Conservation (phyloP, 2,329 filamentous ascomycete genomes). For the Zasmidium cellare region DNA sequence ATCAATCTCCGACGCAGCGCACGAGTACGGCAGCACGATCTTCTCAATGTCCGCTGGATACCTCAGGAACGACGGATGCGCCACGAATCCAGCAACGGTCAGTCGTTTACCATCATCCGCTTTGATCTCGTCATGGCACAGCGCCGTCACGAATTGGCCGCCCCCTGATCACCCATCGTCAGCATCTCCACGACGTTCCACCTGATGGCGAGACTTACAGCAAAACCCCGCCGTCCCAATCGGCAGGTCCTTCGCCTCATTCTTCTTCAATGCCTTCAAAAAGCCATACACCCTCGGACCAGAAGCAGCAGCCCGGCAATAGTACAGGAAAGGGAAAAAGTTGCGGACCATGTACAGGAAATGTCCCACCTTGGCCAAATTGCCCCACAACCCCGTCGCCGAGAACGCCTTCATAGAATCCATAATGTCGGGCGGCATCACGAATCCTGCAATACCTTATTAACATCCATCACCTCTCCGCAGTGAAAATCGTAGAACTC, state of each 20-base stretch:
- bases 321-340: constrained; percentile 30
- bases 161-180: constrained; percentile 31
- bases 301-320: constrained; percentile 25
- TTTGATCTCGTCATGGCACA: constrained; percentile 34
- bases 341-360: constrained; percentile 21
- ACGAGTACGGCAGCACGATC: constrained; percentile 35
- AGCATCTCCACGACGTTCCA: no score
- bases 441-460: constrained; percentile 21
- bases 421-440: constrained; percentile 29
- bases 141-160: constrained; percentile 34
- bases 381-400: constrained; percentile 32
- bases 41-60: constrained; percentile 37
- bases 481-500: not conserved
- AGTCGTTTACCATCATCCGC: constrained; percentile 31
- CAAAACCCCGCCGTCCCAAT: constrained; percentile 38
- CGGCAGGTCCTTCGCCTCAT: constrained; percentile 31
- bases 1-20: constrained; percentile 34
- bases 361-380: constrained; percentile 34
- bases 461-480: not conserved
- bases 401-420: constrained; percentile 32
- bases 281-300: constrained; percentile 30
- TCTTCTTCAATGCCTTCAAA: constrained; percentile 30
- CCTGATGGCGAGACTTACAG: not conserved
- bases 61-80: constrained; percentile 37
- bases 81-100: constrained; percentile 37